These are phyloP conservation scores for Podospora fimiseda DNA, from an alignment of 495 filamentous ascomycete species.

Conservation along the genomic window DNA sequence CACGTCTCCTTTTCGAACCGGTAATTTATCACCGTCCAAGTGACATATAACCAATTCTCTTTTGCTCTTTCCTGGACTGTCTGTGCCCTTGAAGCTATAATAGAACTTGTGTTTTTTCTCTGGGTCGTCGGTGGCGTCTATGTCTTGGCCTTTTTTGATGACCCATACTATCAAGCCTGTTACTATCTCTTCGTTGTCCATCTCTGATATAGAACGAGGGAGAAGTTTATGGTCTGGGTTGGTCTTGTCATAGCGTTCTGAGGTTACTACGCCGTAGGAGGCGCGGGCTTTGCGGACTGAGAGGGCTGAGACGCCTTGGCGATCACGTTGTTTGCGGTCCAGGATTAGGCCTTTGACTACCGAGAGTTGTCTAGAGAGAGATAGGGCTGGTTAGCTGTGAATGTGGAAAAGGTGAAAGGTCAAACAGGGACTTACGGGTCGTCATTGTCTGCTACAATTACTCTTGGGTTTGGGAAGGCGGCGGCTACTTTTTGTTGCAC, in stretches of 20 bases:
- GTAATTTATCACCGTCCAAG: not conserved
- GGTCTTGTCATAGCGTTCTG: not conserved
- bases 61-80: not conserved
- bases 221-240: not conserved
- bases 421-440: not conserved
- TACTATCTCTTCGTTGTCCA: not conserved
- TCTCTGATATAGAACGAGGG: not conserved
- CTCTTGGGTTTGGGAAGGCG: not conserved
- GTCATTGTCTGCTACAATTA: not conserved
- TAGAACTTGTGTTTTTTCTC: no score
- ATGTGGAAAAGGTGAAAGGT: not conserved
- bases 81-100: not conserved
- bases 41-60: conserved; percentile 1
- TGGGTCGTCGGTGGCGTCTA: not conserved
- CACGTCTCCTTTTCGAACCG: not conserved
- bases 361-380: not conserved
- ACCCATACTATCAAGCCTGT: not conserved
- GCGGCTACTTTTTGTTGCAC: not conserved
- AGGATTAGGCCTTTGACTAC: not conserved
- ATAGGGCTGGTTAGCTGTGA: not conserved
- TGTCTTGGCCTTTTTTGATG: not conserved
- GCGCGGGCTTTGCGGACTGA: not conserved
- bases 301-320: not conserved
- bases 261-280: not conserved
- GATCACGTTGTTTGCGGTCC: not conserved